These are phyloP conservation scores for Miamiensis avidus DNA, from an alignment of 169 alveolate species.

Conservation along the genomic window DNA sequence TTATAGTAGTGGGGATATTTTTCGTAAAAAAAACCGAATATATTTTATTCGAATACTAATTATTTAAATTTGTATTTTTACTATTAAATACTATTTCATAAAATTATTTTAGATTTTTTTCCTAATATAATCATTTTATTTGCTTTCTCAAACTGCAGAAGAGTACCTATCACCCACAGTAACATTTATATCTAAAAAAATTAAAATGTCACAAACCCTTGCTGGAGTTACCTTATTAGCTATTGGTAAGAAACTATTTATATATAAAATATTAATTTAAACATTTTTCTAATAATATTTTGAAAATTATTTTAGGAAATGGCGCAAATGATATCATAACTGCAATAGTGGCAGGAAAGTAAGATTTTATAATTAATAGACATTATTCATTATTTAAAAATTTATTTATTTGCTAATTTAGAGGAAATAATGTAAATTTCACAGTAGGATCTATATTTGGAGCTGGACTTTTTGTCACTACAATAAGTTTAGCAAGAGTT, in stretches of 20 bases:
- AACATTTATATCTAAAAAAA: constrained; percentile 43
- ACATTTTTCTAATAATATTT: no score
- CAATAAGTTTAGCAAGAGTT: constrained; percentile 12
- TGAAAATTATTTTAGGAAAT: constrained; percentile 56
- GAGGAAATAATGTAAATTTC: constrained; percentile 1
- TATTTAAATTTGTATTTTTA: no score
- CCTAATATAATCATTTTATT: no score
- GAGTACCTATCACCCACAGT: constrained; percentile 44
- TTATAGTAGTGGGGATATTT: no score
- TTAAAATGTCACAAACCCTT: constrained; percentile 45
- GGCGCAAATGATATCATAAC: constrained; percentile 61
- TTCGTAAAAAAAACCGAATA: no score
- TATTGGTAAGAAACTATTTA: not conserved
- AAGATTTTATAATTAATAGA: not conserved
- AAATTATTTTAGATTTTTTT: not conserved
- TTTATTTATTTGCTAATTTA: no score
- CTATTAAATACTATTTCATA: no score
- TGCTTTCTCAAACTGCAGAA: constrained; percentile 36
- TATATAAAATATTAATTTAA: no score
- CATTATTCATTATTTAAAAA: no score
- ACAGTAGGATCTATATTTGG: constrained; percentile 31
- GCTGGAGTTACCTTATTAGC: constrained; percentile 60
- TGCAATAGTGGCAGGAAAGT: constrained; percentile 41
- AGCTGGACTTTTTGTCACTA: constrained; percentile 22
- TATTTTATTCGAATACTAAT: no score